These are phyloP conservation scores for Chimonanthus praecox DNA, from an alignment of 164 flowering plant genomes.

Conservation along the genomic window DNA sequence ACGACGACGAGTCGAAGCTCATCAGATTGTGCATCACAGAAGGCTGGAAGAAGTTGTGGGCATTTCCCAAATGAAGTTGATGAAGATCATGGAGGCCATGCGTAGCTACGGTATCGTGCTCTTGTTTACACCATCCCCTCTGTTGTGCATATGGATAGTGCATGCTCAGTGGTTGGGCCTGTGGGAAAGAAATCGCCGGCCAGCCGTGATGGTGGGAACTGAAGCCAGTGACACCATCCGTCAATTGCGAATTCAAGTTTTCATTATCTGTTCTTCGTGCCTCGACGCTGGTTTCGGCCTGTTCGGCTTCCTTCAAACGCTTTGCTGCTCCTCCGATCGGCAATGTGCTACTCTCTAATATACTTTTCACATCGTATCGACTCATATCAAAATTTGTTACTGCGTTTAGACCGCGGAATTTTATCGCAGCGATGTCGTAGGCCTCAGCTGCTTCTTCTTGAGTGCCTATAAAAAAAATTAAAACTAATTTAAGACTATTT, in stretches of 20 bases:
- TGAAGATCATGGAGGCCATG: constrained; percentile 26
- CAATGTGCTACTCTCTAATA: constrained; percentile 68
- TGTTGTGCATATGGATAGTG: constrained; percentile 44
- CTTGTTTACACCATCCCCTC: constrained; percentile 74
- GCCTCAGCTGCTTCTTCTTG: constrained; percentile 99
- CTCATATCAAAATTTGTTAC: constrained; percentile 96
- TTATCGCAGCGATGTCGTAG: constrained; percentile 94
- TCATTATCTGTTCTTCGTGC: constrained; percentile 23
- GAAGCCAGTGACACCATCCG: constrained; percentile 32
- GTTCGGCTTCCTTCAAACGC: constrained; percentile 65
- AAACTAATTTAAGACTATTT: too few relatives aligned
- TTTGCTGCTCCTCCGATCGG: constrained; percentile 82
- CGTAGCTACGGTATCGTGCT: constrained; percentile 30
- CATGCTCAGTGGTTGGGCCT: constrained; percentile 40
- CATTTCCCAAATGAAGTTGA: constrained; percentile 49
- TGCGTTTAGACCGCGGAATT: constrained; percentile 85
- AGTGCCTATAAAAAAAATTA: constrained; percentile 42
- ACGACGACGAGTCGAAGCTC: constrained; percentile 48
- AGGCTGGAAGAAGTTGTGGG: constrained; percentile 63
- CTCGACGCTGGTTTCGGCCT: constrained; percentile 32
- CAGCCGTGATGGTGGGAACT: constrained; percentile 29
- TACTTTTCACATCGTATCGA: constrained; percentile 81
- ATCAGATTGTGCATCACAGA: constrained; percentile 52
- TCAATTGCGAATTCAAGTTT: constrained; percentile 27
- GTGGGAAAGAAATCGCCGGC: constrained; percentile 59